Conservation (phyloP, 352 stramenopile genomes). For the Globisporangium canariense region DNA sequence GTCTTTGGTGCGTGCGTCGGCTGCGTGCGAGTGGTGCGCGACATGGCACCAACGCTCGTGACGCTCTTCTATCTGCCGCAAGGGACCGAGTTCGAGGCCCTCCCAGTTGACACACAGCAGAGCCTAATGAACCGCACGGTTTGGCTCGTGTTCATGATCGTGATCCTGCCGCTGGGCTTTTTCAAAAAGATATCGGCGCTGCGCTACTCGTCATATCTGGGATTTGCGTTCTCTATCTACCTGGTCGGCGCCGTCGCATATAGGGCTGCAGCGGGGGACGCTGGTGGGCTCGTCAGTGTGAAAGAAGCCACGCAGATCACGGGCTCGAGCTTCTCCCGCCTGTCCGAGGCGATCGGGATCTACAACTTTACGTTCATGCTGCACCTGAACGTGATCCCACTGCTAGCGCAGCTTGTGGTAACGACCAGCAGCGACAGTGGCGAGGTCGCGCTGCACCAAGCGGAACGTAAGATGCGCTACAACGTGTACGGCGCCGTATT, state of each 20-base stretch:
- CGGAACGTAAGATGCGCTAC: constrained; percentile 35
- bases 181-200: constrained; percentile 73
- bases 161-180: constrained; percentile 61
- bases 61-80: constrained; percentile 29
- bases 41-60: constrained; percentile 68
- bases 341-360: constrained; percentile 66
- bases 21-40: constrained; percentile 63
- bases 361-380: constrained; percentile 88
- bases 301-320: neutral
- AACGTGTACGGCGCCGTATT: constrained; percentile 43
- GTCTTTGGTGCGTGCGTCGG: constrained; percentile 78
- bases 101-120: constrained; percentile 30
- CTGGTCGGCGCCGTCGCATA: constrained; percentile 61
- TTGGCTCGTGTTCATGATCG: constrained; percentile 58
- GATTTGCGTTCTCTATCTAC: constrained; percentile 68
- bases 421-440: constrained; percentile 10
- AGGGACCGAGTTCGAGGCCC: constrained; percentile 19
- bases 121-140: constrained; percentile 32
- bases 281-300: neutral
- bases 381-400: constrained; percentile 74
- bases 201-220: constrained; percentile 72
- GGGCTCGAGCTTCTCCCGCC: constrained; percentile 30
- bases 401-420: constrained; percentile 55
- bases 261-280: constrained; percentile 28
- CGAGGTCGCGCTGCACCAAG: constrained; percentile 19